A percentile compares a stretch with the other conserved stretches of the same genome.
These are phyloP conservation scores for Fusarium proliferatum DNA, from an alignment of 2,329 filamentous ascomycete genomes.

Conservation along the genomic window DNA sequence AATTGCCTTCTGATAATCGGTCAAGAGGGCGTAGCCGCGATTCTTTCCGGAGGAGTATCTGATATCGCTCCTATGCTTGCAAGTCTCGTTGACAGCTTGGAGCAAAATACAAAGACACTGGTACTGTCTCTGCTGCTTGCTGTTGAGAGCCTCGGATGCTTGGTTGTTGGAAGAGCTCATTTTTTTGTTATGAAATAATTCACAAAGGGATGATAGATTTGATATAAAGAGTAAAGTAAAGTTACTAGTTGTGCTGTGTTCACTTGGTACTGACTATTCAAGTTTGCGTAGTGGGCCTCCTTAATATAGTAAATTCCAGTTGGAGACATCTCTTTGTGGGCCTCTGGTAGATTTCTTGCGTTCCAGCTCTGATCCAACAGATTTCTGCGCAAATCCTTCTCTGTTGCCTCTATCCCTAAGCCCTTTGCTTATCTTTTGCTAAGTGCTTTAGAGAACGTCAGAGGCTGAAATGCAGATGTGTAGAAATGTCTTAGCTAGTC, in stretches of 20 bases:
- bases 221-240: neutral
- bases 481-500: neutral
- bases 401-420: no score
- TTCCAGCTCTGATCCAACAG: neutral
- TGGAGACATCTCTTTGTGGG: neutral
- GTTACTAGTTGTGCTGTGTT: neutral
- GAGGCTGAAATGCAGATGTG: neutral
- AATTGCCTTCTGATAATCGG: neutral
- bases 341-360: neutral
- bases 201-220: neutral
- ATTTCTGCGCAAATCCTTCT: neutral
- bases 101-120: slow-evolving; percentile 7
- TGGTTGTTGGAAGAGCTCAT: slow-evolving; percentile 1
- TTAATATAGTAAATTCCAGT: neutral
- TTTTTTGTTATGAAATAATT: neutral
- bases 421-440: neutral
- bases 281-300: neutral
- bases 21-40: neutral
- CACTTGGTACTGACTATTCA: neutral
- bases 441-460: neutral
- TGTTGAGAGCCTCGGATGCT: neutral
- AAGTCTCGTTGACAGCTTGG: slow-evolving; percentile 8
- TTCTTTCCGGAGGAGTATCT: neutral
- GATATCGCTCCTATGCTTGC: neutral
- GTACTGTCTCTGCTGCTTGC: neutral